phyloP scores from a whole-genome alignment of 2,329 filamentous ascomycete genomes.

The Fusarium coffeatum region DNA sequence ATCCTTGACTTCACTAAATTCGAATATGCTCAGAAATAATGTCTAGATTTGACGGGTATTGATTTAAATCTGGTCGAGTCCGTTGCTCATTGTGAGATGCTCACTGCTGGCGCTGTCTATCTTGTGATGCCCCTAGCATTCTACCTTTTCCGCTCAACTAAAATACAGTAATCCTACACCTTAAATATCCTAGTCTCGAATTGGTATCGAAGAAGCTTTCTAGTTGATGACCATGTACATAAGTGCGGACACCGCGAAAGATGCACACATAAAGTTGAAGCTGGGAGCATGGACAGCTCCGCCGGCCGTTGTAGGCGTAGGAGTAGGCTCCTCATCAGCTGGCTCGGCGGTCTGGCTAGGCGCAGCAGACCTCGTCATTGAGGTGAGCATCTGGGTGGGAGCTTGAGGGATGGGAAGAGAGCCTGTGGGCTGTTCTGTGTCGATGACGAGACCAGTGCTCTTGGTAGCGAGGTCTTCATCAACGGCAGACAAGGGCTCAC shows the following conservation, averaged over 20 bases:
- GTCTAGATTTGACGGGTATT: not conserved
- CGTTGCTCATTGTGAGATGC: not conserved
- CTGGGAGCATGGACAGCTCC: conserved; percentile 28
- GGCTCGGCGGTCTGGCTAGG: conserved; percentile 13
- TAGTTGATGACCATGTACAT: conserved; percentile 37
- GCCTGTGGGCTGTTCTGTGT: conserved; percentile 37
- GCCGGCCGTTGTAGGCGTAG: conserved; percentile 28
- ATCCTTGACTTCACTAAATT: not conserved
- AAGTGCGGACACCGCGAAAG: conserved; percentile 32
- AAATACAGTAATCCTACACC: conserved; percentile 11
- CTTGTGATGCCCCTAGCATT: conserved; percentile 16
- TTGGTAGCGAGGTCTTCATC: conserved; percentile 37
- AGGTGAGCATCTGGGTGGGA: conserved; percentile 26
- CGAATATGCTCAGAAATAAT: not conserved
- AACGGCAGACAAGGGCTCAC: conserved; percentile 27
- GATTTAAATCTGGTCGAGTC: conserved; percentile 1
- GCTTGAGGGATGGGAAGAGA: conserved; percentile 29
- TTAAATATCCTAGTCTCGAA: not conserved
- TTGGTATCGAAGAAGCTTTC: not conserved
- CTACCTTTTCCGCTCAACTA: conserved; percentile 6
- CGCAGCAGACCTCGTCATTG: conserved; percentile 13
- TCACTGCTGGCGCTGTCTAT: conserved; percentile 21
- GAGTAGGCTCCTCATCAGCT: conserved; percentile 6
- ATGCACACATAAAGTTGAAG: conserved; percentile 31
- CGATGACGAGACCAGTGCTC: conserved; percentile 37